These are phyloP conservation scores for Myxozyma lipomycoides DNA, from an alignment of 805 yeast genomes.

Conservation along the genomic window DNA sequence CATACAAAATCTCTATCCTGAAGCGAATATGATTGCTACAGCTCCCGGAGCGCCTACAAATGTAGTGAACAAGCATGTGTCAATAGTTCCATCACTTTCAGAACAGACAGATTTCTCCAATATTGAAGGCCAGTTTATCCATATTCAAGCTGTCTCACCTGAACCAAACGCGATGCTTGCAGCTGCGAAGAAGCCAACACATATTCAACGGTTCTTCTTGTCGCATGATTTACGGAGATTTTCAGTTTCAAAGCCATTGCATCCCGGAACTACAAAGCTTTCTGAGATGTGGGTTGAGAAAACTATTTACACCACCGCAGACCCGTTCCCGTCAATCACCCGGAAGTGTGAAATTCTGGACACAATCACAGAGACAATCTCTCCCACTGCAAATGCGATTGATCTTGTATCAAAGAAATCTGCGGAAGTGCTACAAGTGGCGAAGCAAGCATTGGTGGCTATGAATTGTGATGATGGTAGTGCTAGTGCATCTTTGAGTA, in stretches of 20 bases:
- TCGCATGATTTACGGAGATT: conserved; percentile 69
- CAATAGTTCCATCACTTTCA: conserved; percentile 5
- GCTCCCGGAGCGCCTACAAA: conserved; percentile 37
- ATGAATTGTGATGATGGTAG: conserved; percentile 24
- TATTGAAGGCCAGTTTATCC: conserved; percentile 61
- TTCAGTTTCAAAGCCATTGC: conserved; percentile 63
- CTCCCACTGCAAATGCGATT: conserved; percentile 84
- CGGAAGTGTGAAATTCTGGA: conserved; percentile 68
- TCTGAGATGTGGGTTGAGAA: conserved; percentile 87
- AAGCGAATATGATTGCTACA: conserved; percentile 58
- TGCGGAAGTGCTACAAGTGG: conserved; percentile 66
- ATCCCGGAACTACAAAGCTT: conserved; percentile 39
- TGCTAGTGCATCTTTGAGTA: conserved; percentile 48
- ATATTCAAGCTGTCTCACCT: conserved; percentile 70
- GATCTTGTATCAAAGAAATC: conserved; percentile 62
- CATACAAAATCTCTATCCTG: conserved; percentile 70
- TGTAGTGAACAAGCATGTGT: conserved; percentile 4
- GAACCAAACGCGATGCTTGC: conserved; percentile 59
- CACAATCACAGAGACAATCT: conserved; percentile 50
- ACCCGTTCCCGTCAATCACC: conserved; percentile 84
- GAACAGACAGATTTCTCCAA: background rate
- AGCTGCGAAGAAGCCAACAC: conserved; percentile 40
- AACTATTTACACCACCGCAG: conserved; percentile 66
- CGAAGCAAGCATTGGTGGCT: conserved; percentile 39
- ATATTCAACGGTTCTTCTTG: conserved; percentile 69